Conservation (phyloP, 257 asterid genomes). For the Jacaranda copaia region DNA sequence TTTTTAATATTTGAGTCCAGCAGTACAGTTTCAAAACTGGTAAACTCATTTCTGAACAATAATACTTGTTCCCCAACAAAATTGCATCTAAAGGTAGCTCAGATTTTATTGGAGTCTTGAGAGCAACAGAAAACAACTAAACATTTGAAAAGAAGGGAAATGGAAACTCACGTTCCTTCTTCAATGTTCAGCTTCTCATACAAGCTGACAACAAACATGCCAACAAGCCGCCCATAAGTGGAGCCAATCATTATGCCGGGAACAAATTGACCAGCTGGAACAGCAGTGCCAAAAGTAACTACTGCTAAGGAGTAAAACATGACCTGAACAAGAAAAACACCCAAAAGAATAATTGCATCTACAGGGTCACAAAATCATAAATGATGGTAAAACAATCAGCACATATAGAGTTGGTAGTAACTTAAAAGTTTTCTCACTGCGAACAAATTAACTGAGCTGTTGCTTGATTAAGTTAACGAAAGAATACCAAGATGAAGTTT, state of each 20-base stretch:
- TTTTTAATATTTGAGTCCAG: slow-evolving; percentile 17
- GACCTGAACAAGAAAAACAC: slow-evolving; percentile 57
- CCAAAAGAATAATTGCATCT: slow-evolving; percentile 25
- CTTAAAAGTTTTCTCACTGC: neutral
- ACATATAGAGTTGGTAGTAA: neutral
- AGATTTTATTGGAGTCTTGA: slow-evolving; percentile 7
- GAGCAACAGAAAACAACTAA: slow-evolving; percentile 22
- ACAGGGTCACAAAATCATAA: slow-evolving; percentile 17
- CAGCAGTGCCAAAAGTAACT: slow-evolving; percentile 94
- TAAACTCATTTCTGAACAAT: slow-evolving; percentile 8
- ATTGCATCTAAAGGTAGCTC: slow-evolving; percentile 5
- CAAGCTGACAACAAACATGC: slow-evolving; percentile 95
- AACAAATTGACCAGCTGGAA: slow-evolving; percentile 98
- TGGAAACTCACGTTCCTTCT: slow-evolving; percentile 94
- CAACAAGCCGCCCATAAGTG: slow-evolving; percentile 98
- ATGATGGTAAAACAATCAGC: neutral
- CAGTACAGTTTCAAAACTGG: neutral
- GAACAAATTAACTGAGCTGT: neutral
- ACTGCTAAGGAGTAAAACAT: slow-evolving; percentile 98
- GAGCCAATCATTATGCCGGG: slow-evolving; percentile 99
- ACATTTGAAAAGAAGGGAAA: slow-evolving; percentile 11
- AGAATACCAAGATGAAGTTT: slow-evolving; percentile 1
- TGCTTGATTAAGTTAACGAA: neutral
- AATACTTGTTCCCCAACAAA: slow-evolving; percentile 11
- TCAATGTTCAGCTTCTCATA: slow-evolving; percentile 82